These are phyloP conservation scores for Picea abies DNA, from an alignment of 83 land plant genomes.

Conservation along the genomic window DNA sequence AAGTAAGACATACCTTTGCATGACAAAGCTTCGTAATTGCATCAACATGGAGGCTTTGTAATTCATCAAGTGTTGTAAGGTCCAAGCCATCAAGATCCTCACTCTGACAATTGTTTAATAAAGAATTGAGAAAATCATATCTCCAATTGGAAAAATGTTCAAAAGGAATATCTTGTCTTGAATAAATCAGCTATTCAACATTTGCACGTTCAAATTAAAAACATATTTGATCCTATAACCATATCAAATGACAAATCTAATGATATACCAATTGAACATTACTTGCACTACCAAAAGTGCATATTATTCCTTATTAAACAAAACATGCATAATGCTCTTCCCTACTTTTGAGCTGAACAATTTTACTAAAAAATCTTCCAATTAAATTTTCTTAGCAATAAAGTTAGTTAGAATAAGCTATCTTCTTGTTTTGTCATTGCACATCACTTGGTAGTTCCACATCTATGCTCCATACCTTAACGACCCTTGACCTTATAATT, in stretches of 20 bases:
- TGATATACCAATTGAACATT: neutral
- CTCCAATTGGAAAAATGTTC: no score
- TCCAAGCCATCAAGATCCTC: slow-evolving; percentile 54
- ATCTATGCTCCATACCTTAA: neutral
- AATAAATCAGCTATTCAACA: neutral
- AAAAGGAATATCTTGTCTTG: neutral
- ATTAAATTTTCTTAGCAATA: no score
- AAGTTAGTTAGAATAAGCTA: no score
- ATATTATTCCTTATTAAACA: neutral
- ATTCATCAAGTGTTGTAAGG: slow-evolving; percentile 50
- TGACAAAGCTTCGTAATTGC: slow-evolving; percentile 67
- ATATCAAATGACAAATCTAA: neutral
- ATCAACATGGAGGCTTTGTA: slow-evolving; percentile 69
- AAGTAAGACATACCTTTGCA: slow-evolving; percentile 49
- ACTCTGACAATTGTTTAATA: slow-evolving; percentile 32
- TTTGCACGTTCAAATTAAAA: neutral
- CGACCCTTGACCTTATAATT: neutral
- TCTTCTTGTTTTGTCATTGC: neutral
- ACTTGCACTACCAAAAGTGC: neutral
- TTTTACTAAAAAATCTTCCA: no score
- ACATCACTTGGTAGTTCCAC: neutral
- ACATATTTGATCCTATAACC: neutral
- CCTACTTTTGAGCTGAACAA: neutral
- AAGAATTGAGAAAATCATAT: neutral
- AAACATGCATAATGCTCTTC: neutral